Conservation (phyloP, 2,329 filamentous ascomycete species). For the Colletotrichum siamense region DNA sequence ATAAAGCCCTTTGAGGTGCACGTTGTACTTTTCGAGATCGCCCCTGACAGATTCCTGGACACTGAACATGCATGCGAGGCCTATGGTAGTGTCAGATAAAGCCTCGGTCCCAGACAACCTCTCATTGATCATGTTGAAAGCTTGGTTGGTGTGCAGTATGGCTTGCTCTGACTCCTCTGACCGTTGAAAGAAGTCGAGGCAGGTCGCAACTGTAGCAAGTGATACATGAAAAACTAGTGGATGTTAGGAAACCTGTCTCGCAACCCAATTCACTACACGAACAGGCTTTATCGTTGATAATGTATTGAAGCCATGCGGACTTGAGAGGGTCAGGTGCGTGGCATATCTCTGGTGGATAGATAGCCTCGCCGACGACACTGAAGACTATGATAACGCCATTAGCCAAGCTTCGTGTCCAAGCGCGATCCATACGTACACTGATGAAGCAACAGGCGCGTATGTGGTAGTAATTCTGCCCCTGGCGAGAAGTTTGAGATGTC, state of each 20-base stretch:
- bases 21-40: neutral
- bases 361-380: neutral
- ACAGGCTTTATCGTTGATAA: neutral
- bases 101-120: neutral
- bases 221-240: neutral
- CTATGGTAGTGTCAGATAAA: neutral
- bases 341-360: neutral
- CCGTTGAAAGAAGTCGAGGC: neutral
- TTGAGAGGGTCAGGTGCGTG: neutral
- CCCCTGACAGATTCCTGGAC: neutral
- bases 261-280: neutral
- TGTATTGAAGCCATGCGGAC: neutral
- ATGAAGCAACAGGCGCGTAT: neutral
- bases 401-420: neutral
- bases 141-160: neutral
- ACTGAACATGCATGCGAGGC: neutral
- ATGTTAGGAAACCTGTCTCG: fast-evolving
- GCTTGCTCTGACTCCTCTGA: neutral
- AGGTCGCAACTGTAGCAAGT: neutral
- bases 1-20: neutral
- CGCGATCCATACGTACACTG: neutral
- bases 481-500: neutral
- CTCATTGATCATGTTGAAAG: neutral
- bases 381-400: neutral
- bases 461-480: neutral